phyloP scores from a whole-genome alignment of 2,329 filamentous ascomycete species.

The Cyphellophora europaea region DNA sequence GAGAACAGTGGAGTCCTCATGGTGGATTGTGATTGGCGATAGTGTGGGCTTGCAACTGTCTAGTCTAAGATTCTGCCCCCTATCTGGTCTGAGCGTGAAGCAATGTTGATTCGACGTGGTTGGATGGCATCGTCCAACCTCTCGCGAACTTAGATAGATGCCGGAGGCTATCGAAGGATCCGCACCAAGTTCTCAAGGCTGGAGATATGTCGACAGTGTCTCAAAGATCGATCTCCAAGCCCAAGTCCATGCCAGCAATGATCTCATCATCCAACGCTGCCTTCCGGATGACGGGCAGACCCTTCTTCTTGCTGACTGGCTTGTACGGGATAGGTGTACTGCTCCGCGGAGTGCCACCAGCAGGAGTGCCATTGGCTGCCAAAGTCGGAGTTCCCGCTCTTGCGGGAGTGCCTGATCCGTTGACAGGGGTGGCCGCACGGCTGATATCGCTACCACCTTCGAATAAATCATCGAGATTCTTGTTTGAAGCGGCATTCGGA shows the following conservation, averaged over 20 bases:
- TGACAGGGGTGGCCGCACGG: conserved; percentile 39
- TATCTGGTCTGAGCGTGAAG: too few relatives aligned
- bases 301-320: conserved; percentile 31
- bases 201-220: too few relatives aligned
- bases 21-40: too few relatives aligned
- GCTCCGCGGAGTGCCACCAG: conserved; percentile 13
- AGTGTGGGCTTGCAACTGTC: too few relatives aligned
- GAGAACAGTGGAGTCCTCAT: too few relatives aligned
- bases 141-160: too few relatives aligned
- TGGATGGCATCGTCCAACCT: too few relatives aligned
- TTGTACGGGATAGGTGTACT: conserved; percentile 12
- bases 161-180: too few relatives aligned
- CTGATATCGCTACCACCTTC: conserved; percentile 34
- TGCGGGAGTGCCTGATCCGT: conserved; percentile 39
- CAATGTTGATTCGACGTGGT: too few relatives aligned
- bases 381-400: conserved; percentile 23
- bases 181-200: too few relatives aligned
- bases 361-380: conserved; percentile 7
- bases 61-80: too few relatives aligned
- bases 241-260: conserved; percentile 78
- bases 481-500: too few relatives aligned
- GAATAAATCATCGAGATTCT: conserved; percentile 37
- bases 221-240: conserved; percentile 86
- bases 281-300: conserved; percentile 60
- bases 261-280: conserved; percentile 85